phyloP scores from a whole-genome alignment of 176 grass and related monocot species.

The Canna indica region DNA sequence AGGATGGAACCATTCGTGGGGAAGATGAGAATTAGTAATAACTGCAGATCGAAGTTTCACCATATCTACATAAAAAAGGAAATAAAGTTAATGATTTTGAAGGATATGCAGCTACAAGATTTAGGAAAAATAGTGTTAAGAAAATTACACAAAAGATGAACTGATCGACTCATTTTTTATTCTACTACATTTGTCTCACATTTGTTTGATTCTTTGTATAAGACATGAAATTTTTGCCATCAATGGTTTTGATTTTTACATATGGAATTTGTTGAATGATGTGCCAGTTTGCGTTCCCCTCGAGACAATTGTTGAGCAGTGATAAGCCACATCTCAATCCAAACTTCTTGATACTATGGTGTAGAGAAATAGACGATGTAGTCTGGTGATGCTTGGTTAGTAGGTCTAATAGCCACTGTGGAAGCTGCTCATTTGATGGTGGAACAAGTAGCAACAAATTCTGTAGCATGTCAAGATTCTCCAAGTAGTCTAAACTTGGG shows the following conservation, averaged over 20 bases:
- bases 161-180: no score
- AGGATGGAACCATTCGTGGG: no score
- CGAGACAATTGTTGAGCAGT: not conserved
- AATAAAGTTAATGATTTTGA: no score
- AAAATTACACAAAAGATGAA: no score
- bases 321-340: not conserved
- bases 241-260: not conserved
- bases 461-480: conserved; percentile 38
- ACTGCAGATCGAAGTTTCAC: no score
- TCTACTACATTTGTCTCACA: no score
- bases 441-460: conserved; percentile 30
- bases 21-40: no score
- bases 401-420: not conserved
- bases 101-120: no score
- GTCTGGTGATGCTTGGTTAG: not conserved
- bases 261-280: not conserved
- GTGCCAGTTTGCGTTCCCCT: not conserved
- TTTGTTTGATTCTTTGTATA: not conserved
- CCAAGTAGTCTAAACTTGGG: conserved; percentile 61
- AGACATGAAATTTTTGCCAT: not conserved
- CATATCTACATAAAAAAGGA: no score
- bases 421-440: conserved; percentile 35
- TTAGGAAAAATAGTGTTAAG: no score
- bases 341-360: not conserved
- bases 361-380: no score